Conservation (phyloP, 2,329 filamentous ascomycete genomes). For the Elsinoe fawcettii region DNA sequence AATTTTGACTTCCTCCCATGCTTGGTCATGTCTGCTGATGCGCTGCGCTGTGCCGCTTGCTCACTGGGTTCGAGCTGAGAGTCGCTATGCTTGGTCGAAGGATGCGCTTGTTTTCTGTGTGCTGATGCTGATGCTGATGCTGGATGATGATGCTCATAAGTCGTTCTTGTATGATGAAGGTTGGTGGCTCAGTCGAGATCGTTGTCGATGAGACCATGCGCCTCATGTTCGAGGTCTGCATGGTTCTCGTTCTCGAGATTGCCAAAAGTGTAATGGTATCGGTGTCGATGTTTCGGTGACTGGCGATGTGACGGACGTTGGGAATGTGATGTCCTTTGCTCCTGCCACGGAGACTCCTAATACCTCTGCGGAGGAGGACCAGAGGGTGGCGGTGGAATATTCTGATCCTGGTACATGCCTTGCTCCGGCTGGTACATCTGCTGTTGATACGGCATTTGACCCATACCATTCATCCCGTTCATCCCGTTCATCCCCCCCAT, state of each 20-base stretch:
- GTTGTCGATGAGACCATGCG: constrained; percentile 4
- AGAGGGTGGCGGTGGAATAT: constrained; percentile 34
- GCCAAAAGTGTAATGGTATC: constrained; percentile 9
- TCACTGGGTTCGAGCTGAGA: neutral
- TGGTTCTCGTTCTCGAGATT: constrained; percentile 8
- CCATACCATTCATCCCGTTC: constrained; percentile 19
- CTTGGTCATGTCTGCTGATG: constrained; percentile 2
- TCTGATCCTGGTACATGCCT: constrained; percentile 14
- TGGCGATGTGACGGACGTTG: neutral
- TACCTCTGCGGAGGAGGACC: constrained; percentile 24
- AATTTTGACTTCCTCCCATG: neutral
- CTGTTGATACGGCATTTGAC: constrained; percentile 28
- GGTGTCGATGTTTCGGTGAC: neutral
- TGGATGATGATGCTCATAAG: neutral
- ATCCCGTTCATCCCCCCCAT: constrained; percentile 3
- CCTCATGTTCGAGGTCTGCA: constrained; percentile 5
- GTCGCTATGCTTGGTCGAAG: neutral
- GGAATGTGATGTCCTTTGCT: neutral
- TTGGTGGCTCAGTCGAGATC: constrained; percentile 5
- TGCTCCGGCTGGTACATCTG: constrained; percentile 13
- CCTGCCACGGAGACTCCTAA: constrained; percentile 6
- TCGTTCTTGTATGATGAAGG: neutral
- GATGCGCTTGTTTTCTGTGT: neutral
- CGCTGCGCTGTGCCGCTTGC: constrained; percentile 8
- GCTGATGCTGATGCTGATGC: constrained; percentile 4